A percentile compares a stretch with the other conserved stretches of the same genome.
Evolutionary conservation across 177 flowering plant genomes (phyloP).

Genomic region (Vitis hybrid): DNA sequence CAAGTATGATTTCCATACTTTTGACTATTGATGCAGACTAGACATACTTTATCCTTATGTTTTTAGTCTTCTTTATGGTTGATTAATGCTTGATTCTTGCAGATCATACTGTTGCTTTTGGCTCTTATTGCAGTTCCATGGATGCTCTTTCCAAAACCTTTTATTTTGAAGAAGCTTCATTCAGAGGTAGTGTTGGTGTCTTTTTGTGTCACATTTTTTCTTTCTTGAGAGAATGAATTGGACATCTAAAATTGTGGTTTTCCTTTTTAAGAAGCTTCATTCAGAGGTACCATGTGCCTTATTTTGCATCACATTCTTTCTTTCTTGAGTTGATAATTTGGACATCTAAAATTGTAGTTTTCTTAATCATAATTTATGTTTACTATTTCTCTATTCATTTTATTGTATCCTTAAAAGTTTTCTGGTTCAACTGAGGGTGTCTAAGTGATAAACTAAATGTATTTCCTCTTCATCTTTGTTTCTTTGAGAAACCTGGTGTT

Average conservation of each 20-base stretch:
- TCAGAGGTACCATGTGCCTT: conserved; percentile 55
- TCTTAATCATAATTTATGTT: too few relatives aligned
- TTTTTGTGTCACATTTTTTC: background rate
- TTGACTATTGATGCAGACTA: background rate
- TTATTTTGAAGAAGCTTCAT: conserved; percentile 79
- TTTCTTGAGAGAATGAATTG: background rate
- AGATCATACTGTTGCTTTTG: conserved; percentile 78
- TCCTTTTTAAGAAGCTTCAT: conserved; percentile 67
- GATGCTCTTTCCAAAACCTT: conserved; percentile 99
- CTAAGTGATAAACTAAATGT: background rate
- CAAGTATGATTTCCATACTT: conserved; percentile 53
- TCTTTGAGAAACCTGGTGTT: background rate
- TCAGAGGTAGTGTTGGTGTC: conserved; percentile 56
- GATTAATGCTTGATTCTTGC: conserved; percentile 28
- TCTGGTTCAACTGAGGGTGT: background rate
- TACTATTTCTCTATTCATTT: too few relatives aligned
- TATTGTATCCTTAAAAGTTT: too few relatives aligned
- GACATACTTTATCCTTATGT: background rate
- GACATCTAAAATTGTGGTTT: too few relatives aligned
- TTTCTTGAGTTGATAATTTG: background rate
- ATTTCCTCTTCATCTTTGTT: background rate
- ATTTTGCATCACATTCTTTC: background rate
- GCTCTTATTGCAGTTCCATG: conserved; percentile 97
- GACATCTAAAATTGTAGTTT: too few relatives aligned
- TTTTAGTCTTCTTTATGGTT: conserved; percentile 4